Conservation (phyloP, 345 rosid genomes). For the Salix viminalis region DNA sequence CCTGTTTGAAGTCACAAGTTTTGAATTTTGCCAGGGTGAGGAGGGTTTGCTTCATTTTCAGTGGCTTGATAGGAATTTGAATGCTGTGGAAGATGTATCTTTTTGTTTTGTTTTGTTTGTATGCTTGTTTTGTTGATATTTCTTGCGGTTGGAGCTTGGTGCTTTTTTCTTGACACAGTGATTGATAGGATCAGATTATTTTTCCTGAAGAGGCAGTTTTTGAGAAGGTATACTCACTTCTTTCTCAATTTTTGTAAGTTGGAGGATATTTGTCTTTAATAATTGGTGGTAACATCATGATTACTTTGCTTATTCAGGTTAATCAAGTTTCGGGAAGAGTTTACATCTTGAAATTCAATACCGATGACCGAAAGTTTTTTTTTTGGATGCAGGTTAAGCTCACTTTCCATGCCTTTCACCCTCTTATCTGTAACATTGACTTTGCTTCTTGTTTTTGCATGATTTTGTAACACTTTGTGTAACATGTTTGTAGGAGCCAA, state of each 20-base stretch:
- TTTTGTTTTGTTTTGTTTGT: neutral
- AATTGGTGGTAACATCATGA: neutral
- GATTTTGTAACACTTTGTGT: slow-evolving; percentile 1
- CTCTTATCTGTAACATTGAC: neutral
- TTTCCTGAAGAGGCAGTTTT: slow-evolving; percentile 91
- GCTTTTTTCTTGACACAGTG: slow-evolving; percentile 48
- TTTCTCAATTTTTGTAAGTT: neutral
- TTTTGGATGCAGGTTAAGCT: slow-evolving; percentile 85
- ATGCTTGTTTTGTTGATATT: neutral
- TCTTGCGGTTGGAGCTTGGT: neutral
- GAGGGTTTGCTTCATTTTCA: slow-evolving; percentile 89
- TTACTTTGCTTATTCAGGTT: slow-evolving; percentile 45
- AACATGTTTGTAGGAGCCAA: slow-evolving; percentile 57
- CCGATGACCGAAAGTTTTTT: slow-evolving; percentile 83
- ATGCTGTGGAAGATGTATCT: slow-evolving; percentile 84
- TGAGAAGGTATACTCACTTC: slow-evolving; percentile 61
- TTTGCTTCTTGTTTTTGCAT: neutral
- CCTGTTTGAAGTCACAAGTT: neutral
- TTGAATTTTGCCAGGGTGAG: slow-evolving; percentile 49
- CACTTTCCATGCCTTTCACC: neutral
- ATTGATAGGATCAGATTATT: slow-evolving; percentile 75
- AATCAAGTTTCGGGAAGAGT: slow-evolving; percentile 86
- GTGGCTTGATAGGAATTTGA: slow-evolving; percentile 80
- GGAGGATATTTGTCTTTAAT: neutral
- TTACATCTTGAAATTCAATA: slow-evolving; percentile 78